Evolutionary conservation across 345 rosid genomes (phyloP).

Genomic region (Geranium brycei): DNA sequence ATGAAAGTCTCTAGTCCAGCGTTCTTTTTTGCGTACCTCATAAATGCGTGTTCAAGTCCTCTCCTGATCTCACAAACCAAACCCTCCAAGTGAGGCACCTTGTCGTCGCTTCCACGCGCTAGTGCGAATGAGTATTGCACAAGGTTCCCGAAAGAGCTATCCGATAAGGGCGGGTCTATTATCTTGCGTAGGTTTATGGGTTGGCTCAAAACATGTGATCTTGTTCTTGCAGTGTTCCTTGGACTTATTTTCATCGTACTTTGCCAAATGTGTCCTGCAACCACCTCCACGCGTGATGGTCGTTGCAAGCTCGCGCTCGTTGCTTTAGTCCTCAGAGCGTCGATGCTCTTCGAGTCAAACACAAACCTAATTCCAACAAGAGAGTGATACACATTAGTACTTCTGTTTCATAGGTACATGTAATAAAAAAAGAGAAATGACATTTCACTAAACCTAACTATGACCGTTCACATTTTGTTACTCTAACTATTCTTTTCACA

Average conservation of each 20-base stretch:
- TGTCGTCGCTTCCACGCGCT: slow-evolving; percentile 12
- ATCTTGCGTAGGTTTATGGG: slow-evolving; percentile 26
- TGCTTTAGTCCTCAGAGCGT: slow-evolving; percentile 12
- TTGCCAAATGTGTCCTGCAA: slow-evolving; percentile 34
- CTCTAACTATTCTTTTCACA: no score
- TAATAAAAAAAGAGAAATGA: no score
- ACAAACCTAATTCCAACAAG: slow-evolving; percentile 20
- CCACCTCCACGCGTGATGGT: slow-evolving; percentile 23
- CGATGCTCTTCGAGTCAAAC: slow-evolving; percentile 18
- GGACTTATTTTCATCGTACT: slow-evolving; percentile 13
- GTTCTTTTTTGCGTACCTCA: no score
- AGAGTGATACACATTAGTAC: no score
- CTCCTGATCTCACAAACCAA: background rate
- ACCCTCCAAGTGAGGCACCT: background rate
- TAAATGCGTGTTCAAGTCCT: no score
- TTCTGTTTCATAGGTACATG: no score
- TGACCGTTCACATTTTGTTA: no score
- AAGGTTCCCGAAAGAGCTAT: slow-evolving; percentile 18
- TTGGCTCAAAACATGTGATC: slow-evolving; percentile 13
- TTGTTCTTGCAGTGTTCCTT: background rate
- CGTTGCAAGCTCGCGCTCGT: background rate
- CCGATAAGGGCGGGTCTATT: slow-evolving; percentile 11
- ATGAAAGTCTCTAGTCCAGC: slow-evolving; percentile 2
- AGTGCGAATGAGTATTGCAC: background rate
- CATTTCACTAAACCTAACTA: no score